These are phyloP conservation scores for Phytophthora aleatoria DNA, from an alignment of 352 stramenopile genomes.

Conservation along the genomic window DNA sequence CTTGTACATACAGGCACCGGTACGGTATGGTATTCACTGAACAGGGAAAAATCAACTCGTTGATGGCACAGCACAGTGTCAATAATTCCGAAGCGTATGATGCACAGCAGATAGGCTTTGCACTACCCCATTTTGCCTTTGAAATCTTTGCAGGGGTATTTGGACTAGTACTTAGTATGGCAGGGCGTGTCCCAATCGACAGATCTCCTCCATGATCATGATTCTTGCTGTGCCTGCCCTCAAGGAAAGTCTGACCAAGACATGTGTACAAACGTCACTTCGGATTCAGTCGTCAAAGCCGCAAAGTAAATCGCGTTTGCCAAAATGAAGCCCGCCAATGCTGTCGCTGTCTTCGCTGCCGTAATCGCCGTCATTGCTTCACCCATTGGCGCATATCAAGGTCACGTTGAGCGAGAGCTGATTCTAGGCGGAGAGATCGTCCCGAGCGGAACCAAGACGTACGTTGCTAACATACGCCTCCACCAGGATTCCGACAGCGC, in stretches of 20 bases:
- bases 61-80: background rate
- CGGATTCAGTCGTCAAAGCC: conserved; percentile 6
- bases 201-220: conserved; percentile 4
- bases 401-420: conserved; percentile 16
- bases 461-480: conserved; percentile 22
- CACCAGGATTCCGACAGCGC: conserved; percentile 9
- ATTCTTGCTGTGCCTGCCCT: background rate
- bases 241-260: background rate
- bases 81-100: conserved; percentile 3
- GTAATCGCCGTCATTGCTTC: background rate
- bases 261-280: conserved; percentile 4
- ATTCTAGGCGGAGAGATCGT: conserved; percentile 46
- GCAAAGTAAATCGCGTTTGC: background rate
- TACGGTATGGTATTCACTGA: no score
- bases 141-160: background rate
- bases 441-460: conserved; percentile 40
- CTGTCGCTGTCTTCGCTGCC: background rate
- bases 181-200: background rate
- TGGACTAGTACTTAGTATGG: background rate
- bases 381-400: background rate
- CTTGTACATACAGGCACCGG: no score
- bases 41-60: background rate
- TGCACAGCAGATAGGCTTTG: conserved; percentile 6
- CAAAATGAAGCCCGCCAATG: conserved; percentile 4
- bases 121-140: no score